Base-by-base conservation (phyloP, 78 protist genomes). In the Polysphondylium violaceum region DNA sequence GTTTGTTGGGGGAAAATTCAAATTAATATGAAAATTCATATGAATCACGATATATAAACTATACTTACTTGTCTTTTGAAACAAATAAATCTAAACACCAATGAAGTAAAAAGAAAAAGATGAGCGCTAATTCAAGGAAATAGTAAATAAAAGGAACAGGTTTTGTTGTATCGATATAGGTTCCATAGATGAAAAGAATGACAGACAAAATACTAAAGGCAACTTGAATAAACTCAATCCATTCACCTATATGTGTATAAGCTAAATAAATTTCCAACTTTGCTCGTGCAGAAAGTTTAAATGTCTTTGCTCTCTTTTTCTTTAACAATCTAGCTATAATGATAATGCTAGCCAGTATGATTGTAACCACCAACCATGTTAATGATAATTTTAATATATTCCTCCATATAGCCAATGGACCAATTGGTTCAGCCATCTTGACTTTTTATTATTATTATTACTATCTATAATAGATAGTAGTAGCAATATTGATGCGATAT, bases 241-340 rank as follows among this genome's bases (percentile, higher is more conserved):
- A 38, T 43, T 83, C 90, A 23, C 90, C 90, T 38, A 83, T 36
- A 50, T 83, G 90, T 17, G 90, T 83, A 33, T 83, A 83, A 7
- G 90, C 90, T 63, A 83, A 33, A 68, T 83, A 83, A 29, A 83
- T 83, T 40, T 83, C 90, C 12, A 74, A 53, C 33, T 83, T 83
- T 2, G 78, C 50, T 27, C 90, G 74, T 7, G 53, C 16, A 8
- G 79, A 69, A 7, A 83, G 56, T 16, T 83, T 68, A 0, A 69
- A 35, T 21, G 33, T n/a, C 21, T 41, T 60, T 12, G 51, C 58
- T 40, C 38, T n/a, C 27, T 69, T 61, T 29, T 65, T 29, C 69
- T 61, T 77, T 11, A 83, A 58, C 17, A 83, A 44, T 68, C 90
- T 73, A 12, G 29, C 36, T 0, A 67, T 36, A 9, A 83, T 74